Evolutionary conservation across 345 rosid species (phyloP).

Genomic region (Eucalyptus regnans): DNA sequence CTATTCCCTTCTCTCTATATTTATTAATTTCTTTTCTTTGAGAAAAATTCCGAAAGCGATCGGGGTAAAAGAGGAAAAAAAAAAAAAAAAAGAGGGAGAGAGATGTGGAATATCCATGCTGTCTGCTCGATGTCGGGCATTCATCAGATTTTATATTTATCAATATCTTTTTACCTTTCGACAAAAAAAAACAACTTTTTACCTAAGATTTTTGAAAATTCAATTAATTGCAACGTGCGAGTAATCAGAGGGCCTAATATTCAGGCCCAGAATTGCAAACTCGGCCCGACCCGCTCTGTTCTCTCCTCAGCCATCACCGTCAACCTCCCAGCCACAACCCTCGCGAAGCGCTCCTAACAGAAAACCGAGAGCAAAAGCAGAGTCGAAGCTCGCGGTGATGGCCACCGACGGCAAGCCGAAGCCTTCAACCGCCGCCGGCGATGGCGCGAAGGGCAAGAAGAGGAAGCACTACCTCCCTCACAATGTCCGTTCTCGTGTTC

Average conservation of each 20-base stretch:
- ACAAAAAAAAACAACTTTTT: no score
- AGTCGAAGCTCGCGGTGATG: constrained; percentile 10
- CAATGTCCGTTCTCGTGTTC: constrained; percentile 21
- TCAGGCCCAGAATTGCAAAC: not conserved
- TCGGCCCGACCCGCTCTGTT: not conserved
- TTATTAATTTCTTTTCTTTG: not conserved
- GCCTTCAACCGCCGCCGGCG: not conserved
- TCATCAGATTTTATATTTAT: not conserved
- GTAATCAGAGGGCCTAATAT: not conserved
- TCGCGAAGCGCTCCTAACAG: not conserved
- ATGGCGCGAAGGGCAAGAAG: constrained; percentile 42
- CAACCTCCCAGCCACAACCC: not conserved
- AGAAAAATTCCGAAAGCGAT: not conserved
- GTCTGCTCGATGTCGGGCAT: not conserved
- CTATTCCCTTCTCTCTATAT: not conserved
- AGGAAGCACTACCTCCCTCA: constrained; percentile 73
- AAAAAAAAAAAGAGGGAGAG: not conserved
- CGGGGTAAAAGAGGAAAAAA: not conserved
- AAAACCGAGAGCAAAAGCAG: not conserved
- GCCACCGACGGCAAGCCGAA: constrained; percentile 25
- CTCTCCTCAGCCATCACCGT: not conserved
- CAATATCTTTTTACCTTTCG: not conserved
- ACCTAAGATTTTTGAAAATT: not conserved
- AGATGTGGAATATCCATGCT: not conserved
- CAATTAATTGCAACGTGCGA: not conserved